phyloP scores from a whole-genome alignment of 2,329 filamentous ascomycete genomes.

The Ceratocystis destructans region DNA sequence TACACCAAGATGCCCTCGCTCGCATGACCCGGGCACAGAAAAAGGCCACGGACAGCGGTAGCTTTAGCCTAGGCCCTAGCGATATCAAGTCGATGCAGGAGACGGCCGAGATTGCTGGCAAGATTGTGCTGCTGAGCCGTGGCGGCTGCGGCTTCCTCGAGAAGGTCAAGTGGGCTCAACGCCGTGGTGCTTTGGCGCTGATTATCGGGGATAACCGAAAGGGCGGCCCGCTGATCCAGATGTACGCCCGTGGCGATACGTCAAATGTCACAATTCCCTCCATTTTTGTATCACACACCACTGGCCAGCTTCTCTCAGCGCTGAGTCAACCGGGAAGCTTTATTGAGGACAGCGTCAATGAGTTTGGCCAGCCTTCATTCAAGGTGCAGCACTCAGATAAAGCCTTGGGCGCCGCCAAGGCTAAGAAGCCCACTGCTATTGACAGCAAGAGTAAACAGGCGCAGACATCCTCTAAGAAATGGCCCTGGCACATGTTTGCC shows the following conservation, averaged over 20 bases:
- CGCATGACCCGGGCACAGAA: constrained; percentile 25
- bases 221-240: constrained; percentile 80
- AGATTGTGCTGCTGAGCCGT: constrained; percentile 78
- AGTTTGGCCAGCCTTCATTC: constrained; percentile 43
- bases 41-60: constrained; percentile 27
- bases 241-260: constrained; percentile 96
- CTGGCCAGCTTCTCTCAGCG: constrained; percentile 80
- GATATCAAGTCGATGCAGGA: constrained; percentile 89
- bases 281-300: constrained; percentile 88
- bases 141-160: constrained; percentile 94
- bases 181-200: constrained; percentile 72
- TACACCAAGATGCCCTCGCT: constrained; percentile 42
- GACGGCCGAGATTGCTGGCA: constrained; percentile 81
- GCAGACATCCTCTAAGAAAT: constrained; percentile 25
- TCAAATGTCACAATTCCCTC: constrained; percentile 90
- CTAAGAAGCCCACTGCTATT: constrained; percentile 20
- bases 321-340: constrained; percentile 60
- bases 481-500: constrained; percentile 34
- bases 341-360: constrained; percentile 45
- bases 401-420: constrained; percentile 20
- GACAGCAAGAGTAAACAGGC: constrained; percentile 17
- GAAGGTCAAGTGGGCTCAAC: constrained; percentile 94
- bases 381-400: constrained; percentile 39
- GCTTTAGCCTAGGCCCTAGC: constrained; percentile 45
- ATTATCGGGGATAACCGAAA: constrained; percentile 90